Evolutionary conservation across 768 basidiomycete genomes (phyloP).

Genomic region (Suillus subalutaceus): DNA sequence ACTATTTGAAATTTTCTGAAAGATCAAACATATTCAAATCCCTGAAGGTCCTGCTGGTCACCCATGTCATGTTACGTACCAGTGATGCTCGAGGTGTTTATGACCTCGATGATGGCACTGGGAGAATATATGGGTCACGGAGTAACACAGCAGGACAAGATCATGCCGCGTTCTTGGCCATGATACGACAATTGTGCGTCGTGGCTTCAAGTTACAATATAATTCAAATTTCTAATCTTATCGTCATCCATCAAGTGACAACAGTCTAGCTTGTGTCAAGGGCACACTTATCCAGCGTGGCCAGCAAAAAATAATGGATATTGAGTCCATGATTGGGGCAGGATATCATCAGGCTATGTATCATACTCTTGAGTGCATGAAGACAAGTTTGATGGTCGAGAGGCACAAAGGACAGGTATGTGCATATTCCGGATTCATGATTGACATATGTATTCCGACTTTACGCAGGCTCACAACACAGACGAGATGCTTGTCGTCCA

Average conservation of each 20-base stretch:
- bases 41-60: constrained; percentile 52
- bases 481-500: constrained; percentile 1
- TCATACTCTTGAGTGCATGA: constrained; percentile 29
- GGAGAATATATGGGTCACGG: constrained; percentile 17
- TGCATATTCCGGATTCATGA: not conserved
- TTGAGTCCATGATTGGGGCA: constrained; percentile 21
- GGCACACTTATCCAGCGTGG: constrained; percentile 8
- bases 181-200: constrained; percentile 5
- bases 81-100: constrained; percentile 16
- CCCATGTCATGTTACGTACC: constrained; percentile 34
- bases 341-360: constrained; percentile 30
- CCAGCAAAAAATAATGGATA: constrained; percentile 8
- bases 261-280: constrained; percentile 22
- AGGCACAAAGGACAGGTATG: constrained; percentile 13
- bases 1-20: not conserved
- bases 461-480: constrained; percentile 5
- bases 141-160: constrained; percentile 16
- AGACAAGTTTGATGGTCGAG: constrained; percentile 13
- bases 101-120: constrained; percentile 43
- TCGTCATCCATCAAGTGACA: constrained; percentile 16
- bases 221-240: not conserved
- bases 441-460: not conserved
- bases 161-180: constrained; percentile 16
- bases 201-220: not conserved
- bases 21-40: not conserved